These are phyloP conservation scores for Wakefieldia striispora DNA, from an alignment of 768 basidiomycete genomes.

Conservation along the genomic window DNA sequence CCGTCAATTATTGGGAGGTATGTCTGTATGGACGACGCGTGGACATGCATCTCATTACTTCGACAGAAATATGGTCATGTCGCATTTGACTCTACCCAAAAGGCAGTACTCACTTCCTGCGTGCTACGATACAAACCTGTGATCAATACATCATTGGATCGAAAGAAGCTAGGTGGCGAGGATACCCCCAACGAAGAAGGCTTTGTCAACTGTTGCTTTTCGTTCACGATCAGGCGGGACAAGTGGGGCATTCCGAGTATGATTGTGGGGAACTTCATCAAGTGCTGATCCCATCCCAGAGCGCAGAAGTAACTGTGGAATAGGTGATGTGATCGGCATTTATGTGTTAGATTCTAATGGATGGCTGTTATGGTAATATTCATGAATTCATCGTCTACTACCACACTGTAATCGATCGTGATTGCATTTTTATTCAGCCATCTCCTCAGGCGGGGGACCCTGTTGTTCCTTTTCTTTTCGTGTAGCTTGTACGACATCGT, in stretches of 20 bases:
- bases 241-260: slow-evolving; percentile 86
- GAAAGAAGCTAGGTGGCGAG: slow-evolving; percentile 29
- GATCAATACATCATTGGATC: slow-evolving; percentile 39
- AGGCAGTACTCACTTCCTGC: slow-evolving; percentile 90
- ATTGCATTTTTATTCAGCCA: slow-evolving; percentile 29
- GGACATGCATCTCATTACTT: not conserved
- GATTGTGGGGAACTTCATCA: slow-evolving; percentile 89
- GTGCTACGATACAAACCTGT: slow-evolving; percentile 78
- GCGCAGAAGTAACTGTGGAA: not conserved
- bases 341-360: slow-evolving; percentile 9
- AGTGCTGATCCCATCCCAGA: slow-evolving; percentile 39
- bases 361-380: slow-evolving; percentile 14
- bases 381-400: not conserved
- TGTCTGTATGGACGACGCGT: slow-evolving; percentile 11
- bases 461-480: slow-evolving; percentile 61
- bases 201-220: slow-evolving; percentile 85
- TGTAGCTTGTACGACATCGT: slow-evolving; percentile 90
- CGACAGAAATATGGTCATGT: slow-evolving; percentile 92
- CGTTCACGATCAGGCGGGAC: slow-evolving; percentile 84
- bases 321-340: not conserved
- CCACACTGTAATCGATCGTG: too few species aligned
- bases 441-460: slow-evolving; percentile 56
- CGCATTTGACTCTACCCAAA: slow-evolving; percentile 88
- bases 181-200: slow-evolving; percentile 56
- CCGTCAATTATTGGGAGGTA: slow-evolving; percentile 98